Evolutionary conservation across 768 basidiomycete genomes (phyloP), one percentile per base, ranked within the genome.

Genomic region (Pleurotus platypus): DNA sequence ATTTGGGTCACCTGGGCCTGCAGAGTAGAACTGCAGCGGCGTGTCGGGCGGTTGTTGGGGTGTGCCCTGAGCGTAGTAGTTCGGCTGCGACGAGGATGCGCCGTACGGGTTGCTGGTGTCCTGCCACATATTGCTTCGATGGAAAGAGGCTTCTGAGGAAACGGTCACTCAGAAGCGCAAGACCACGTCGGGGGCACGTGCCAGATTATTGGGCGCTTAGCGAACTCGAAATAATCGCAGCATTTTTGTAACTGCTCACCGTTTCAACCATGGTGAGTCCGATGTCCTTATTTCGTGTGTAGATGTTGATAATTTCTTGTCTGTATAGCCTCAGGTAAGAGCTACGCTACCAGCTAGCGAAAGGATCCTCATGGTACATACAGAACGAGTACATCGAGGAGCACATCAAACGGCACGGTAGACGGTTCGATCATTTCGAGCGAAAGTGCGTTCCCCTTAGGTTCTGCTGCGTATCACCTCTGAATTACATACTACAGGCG

Each of bases 361-460:
- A 8, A 35, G 30, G 30, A 35, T 35, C 30, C 30, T 35, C 13
- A 12, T 30, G n/a, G 11, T 50, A 6, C 30, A 11, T n/a, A 30
- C 26, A 30, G 37, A 98, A 98, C 81, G 95, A 98, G 71, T 98
- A 98, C 72, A 98, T 99, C 73, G 96, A 98, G 72, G 96, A 99
- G 78, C 90, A 92, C 68, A 95, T 98, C 72, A 94, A 93, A 76
- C 88, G 94, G 54, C 92, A 98, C 83, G 96, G 96, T 69, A 84
- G 94, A 63, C 85, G 94, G 68, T 77, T 98, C 78, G 95, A 99
- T 78, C 85, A 96, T 72, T 94, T 90, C 72, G 97, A 99, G 78
- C 84, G 86, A 67, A 96, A 89, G 93, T 96, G 69, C 63, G 91
- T 76, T 30, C 40, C 40, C 27, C 9, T 48, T 11, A 8, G 15